These are phyloP conservation scores for Colletotrichum eleusines DNA, from an alignment of 2,329 filamentous ascomycete species.

Conservation along the genomic window DNA sequence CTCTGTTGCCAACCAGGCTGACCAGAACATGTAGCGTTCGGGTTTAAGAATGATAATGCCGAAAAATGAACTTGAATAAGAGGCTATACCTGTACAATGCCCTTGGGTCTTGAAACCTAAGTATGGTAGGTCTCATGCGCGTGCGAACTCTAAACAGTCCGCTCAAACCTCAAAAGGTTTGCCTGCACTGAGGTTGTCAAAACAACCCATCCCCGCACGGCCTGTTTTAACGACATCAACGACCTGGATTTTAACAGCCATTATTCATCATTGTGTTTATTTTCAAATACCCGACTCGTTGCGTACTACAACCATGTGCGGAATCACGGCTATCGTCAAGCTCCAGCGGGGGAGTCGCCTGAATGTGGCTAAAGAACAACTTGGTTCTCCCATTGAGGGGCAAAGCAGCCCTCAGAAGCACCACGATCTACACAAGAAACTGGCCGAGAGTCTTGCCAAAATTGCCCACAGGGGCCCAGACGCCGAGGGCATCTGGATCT, in stretches of 20 bases:
- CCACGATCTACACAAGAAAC: not conserved
- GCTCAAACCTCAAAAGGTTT: not conserved
- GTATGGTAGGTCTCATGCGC: not conserved
- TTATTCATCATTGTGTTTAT: rapidly evolving
- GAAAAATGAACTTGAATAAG: not conserved
- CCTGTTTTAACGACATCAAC: not conserved
- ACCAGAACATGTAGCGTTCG: not conserved
- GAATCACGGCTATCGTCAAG: conserved; percentile 30
- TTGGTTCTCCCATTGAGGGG: not conserved
- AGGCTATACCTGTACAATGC: not conserved
- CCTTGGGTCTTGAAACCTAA: not conserved
- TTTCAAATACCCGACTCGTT: not conserved
- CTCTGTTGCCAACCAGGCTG: not conserved
- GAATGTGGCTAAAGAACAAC: not conserved
- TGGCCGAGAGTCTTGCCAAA: conserved; percentile 24
- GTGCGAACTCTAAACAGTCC: not conserved
- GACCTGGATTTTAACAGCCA: too few relatives aligned
- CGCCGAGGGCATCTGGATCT: conserved; percentile 48
- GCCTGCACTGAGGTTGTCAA: not conserved
- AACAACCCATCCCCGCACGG: not conserved
- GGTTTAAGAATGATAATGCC: not conserved
- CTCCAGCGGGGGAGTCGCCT: not conserved
- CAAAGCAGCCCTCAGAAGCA: not conserved
- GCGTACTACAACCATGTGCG: conserved; percentile 23
- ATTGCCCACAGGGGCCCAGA: conserved; percentile 50